These are phyloP conservation scores for Eurotiales sp. DNA, from an alignment of 2,329 filamentous ascomycete species.

Conservation along the genomic window DNA sequence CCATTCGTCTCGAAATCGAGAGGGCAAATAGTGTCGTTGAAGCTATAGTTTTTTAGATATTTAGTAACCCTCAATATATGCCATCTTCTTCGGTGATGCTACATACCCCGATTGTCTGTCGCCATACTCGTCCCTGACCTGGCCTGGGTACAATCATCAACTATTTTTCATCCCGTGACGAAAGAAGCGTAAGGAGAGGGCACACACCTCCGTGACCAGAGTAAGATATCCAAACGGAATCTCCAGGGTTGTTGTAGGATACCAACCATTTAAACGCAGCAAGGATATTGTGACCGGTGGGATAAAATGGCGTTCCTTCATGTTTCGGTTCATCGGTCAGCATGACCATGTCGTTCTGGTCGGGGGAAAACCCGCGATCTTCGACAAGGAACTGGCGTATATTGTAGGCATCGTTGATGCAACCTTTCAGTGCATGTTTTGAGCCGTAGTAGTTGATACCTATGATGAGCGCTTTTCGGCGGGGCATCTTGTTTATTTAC, in stretches of 20 bases:
- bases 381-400: slow-evolving; percentile 43
- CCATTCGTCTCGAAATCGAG: slow-evolving; percentile 51
- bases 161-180: neutral
- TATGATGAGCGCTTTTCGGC: slow-evolving; percentile 48
- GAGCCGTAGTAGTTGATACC: slow-evolving; percentile 51
- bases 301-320: slow-evolving; percentile 29
- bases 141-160: slow-evolving; percentile 5
- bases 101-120: slow-evolving; percentile 13
- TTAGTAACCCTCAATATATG: too few relatives aligned
- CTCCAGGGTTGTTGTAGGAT: slow-evolving; percentile 43
- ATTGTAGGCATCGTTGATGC: slow-evolving; percentile 49
- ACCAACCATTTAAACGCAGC: slow-evolving; percentile 59
- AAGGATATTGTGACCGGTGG: slow-evolving; percentile 44
- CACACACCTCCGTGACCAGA: slow-evolving; percentile 58
- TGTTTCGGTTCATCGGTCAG: slow-evolving; percentile 39
- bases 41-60: slow-evolving; percentile 19
- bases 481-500: slow-evolving; percentile 13
- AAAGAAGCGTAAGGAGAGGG: slow-evolving; percentile 23
- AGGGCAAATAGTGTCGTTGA: slow-evolving; percentile 53
- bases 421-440: slow-evolving; percentile 45
- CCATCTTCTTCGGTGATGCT: neutral
- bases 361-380: slow-evolving; percentile 41
- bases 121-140: slow-evolving; percentile 10
- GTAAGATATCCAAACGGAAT: slow-evolving; percentile 55
- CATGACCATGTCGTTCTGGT: slow-evolving; percentile 42